A percentile compares a stretch with the other conserved stretches of the same genome.
phyloP scores from a whole-genome alignment of 139 green algal species.

The Raphidocelis subcapitata region DNA sequence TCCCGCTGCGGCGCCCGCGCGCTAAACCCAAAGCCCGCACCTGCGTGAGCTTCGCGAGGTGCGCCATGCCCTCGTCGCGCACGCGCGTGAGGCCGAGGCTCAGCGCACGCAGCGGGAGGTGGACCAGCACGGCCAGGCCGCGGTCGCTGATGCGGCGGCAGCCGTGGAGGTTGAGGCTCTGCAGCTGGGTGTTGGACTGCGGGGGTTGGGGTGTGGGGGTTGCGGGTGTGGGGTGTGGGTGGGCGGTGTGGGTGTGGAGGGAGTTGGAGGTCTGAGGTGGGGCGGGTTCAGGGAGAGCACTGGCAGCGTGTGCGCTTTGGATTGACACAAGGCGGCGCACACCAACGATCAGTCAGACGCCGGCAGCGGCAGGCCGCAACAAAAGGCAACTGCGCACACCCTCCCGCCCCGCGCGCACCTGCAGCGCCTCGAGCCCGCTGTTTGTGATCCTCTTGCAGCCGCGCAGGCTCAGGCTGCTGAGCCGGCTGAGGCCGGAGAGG shows the following conservation, averaged over 20 bases:
- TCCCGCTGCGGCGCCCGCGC: no score
- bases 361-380: no score
- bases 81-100: constrained; percentile 20
- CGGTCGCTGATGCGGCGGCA: constrained; percentile 31
- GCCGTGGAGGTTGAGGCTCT: constrained; percentile 24
- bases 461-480: constrained; percentile 16
- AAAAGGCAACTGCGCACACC: no score
- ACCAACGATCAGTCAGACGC: no score
- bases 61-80: constrained; percentile 22
- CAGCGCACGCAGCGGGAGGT: constrained; percentile 15
- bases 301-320: no score
- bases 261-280: no score
- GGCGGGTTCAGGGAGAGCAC: no score
- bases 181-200: constrained; percentile 8
- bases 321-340: no score
- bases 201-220: neutral
- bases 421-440: constrained; percentile 31
- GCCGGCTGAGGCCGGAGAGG: neutral
- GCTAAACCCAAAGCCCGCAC: no score
- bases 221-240: neutral
- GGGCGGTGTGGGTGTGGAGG: neutral
- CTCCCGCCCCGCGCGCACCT: constrained; percentile 1
- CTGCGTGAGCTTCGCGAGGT: constrained; percentile 27
- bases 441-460: constrained; percentile 36
- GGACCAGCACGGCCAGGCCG: constrained; percentile 9